Percentiles rank a stretch among this genome's conserved stretches.
These are phyloP conservation scores for Maudiozyma turicensis DNA, from an alignment of 805 yeast species.

Conservation along the genomic window DNA sequence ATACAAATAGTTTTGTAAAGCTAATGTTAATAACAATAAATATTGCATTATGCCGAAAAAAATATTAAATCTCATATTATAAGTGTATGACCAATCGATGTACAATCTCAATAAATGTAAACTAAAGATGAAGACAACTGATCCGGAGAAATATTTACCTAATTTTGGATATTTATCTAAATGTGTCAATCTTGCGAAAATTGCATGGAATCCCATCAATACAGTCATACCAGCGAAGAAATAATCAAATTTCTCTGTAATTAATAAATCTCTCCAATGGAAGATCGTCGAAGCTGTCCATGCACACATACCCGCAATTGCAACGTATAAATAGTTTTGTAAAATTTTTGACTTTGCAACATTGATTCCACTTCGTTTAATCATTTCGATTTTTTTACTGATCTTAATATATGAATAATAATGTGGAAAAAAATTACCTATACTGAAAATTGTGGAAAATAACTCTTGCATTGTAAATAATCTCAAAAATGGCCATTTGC, in stretches of 20 bases:
- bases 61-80: slow-evolving; percentile 88
- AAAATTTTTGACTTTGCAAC: slow-evolving; percentile 5
- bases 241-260: slow-evolving; percentile 83
- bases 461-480: slow-evolving; percentile 77
- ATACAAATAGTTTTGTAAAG: slow-evolving; percentile 24
- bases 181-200: slow-evolving; percentile 49
- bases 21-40: slow-evolving; percentile 28
- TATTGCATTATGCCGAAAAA: slow-evolving; percentile 71
- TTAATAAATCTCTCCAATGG: slow-evolving; percentile 71
- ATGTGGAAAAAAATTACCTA: slow-evolving; percentile 61
- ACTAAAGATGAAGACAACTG: slow-evolving; percentile 43
- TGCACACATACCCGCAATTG: slow-evolving; percentile 66
- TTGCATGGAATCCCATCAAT: slow-evolving; percentile 64
- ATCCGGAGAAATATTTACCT: slow-evolving; percentile 31
- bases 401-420: slow-evolving; percentile 35
- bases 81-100: slow-evolving; percentile 79
- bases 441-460: slow-evolving; percentile 70
- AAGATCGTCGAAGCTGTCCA: slow-evolving; percentile 83
- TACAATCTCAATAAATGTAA: slow-evolving; percentile 58
- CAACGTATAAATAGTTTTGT: slow-evolving; percentile 29
- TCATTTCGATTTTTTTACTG: slow-evolving; percentile 11
- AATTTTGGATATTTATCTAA: slow-evolving; percentile 36
- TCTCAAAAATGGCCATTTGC: slow-evolving; percentile 92
- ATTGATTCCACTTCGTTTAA: slow-evolving; percentile 4
- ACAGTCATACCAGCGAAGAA: slow-evolving; percentile 90